phyloP scores from a whole-genome alignment of 176 grass and related monocot species.

The Aegilops sharonensis region DNA sequence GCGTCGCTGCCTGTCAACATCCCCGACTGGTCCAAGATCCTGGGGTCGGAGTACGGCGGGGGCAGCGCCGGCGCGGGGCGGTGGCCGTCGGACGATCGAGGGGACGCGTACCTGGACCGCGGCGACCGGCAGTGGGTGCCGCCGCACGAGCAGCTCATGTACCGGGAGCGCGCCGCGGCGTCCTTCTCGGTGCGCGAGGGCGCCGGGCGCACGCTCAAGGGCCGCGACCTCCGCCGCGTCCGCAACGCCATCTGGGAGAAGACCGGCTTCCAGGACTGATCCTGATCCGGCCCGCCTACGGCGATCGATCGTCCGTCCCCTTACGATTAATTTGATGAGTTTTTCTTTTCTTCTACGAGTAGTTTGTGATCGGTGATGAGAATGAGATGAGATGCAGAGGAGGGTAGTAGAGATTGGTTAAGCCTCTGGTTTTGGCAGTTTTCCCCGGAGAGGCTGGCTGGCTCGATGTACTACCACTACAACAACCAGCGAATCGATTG shows the following conservation, averaged over 20 bases:
- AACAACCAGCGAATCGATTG: not conserved
- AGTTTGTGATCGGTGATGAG: slow-evolving; percentile 28
- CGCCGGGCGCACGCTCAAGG: slow-evolving; percentile 86
- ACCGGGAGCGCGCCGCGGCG: slow-evolving; percentile 50
- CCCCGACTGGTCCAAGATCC: slow-evolving; percentile 93
- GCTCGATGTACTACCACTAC: slow-evolving; percentile 31
- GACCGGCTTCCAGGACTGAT: slow-evolving; percentile 90
- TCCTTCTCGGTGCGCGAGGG: slow-evolving; percentile 94
- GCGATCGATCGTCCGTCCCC: not conserved
- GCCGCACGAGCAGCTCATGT: slow-evolving; percentile 85
- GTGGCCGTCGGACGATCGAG: slow-evolving; percentile 34
- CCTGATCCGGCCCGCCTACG: not conserved
- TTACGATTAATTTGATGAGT: slow-evolving; percentile 22
- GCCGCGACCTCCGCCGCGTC: slow-evolving; percentile 86
- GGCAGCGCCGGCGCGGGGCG: slow-evolving; percentile 23
- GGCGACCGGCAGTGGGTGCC: slow-evolving; percentile 55
- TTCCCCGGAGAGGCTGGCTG: slow-evolving; percentile 33
- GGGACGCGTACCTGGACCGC: slow-evolving; percentile 22
- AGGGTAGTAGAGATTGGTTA: slow-evolving; percentile 11
- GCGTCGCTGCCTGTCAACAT: slow-evolving; percentile 80
- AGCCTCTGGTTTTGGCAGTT: slow-evolving; percentile 62
- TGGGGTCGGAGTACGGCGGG: slow-evolving; percentile 53
- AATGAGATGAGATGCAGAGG: not conserved
- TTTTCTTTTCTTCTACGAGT: not conserved
- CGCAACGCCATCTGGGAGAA: slow-evolving; percentile 99